Evolutionary conservation across 1,284 basidiomycete species (phyloP).

Genomic region (Apiotrichum brassicae): DNA sequence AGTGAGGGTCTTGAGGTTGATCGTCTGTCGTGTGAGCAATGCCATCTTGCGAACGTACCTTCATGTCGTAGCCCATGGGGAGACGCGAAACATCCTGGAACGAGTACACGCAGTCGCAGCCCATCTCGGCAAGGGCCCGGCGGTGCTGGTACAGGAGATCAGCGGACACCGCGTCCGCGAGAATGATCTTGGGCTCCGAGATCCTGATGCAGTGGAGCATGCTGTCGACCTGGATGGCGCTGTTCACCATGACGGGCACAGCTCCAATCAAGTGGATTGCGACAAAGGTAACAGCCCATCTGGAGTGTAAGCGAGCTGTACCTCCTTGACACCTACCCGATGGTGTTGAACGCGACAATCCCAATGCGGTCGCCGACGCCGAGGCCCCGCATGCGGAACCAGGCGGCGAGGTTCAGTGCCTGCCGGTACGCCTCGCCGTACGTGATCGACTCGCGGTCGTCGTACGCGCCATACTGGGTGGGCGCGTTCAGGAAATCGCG

Average conservation of each 20-base stretch:
- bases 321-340: constrained; percentile 12
- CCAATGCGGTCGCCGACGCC: constrained; percentile 28
- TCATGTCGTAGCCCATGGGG: background rate
- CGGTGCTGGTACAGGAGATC: background rate
- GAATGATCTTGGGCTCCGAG: constrained; percentile 25
- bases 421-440: constrained; percentile 23
- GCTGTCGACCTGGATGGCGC: constrained; percentile 19
- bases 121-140: background rate
- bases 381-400: constrained; percentile 29
- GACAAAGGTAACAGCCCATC: constrained; percentile 33
- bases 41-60: background rate
- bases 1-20: constrained; percentile 1
- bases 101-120: background rate
- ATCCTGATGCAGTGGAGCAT: constrained; percentile 28
- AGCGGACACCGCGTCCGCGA: constrained; percentile 27
- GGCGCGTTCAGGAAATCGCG: constrained; percentile 23
- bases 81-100: constrained; percentile 2
- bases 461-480: constrained; percentile 6
- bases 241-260: constrained; percentile 35
- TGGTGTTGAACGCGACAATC: constrained; percentile 34
- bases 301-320: background rate
- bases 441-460: constrained; percentile 21
- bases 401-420: constrained; percentile 24
- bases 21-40: background rate
- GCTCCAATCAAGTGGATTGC: constrained; percentile 39